phyloP scores from a whole-genome alignment of 768 basidiomycete species.

The Rhodotorula sphaerocarpa region DNA sequence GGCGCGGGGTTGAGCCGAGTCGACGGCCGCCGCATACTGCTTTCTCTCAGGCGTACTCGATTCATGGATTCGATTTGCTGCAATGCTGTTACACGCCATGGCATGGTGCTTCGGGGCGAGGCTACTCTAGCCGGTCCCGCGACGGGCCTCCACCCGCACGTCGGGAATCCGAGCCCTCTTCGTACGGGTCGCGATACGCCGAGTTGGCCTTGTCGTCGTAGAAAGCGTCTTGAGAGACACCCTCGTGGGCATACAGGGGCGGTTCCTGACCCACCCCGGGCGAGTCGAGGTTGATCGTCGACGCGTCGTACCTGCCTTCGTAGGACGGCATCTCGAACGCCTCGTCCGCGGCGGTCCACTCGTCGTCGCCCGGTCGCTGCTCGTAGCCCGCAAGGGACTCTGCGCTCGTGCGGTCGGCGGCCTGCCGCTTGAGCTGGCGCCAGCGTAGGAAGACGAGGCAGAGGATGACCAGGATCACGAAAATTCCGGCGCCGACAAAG shows the following conservation, averaged over 20 bases:
- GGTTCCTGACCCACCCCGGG: neutral
- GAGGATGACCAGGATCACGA: constrained; percentile 16
- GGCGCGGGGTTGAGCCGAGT: neutral
- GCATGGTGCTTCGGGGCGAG: neutral
- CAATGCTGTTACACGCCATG: no score
- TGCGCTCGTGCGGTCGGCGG: neutral
- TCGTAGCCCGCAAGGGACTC: neutral
- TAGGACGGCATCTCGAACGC: constrained; percentile 30
- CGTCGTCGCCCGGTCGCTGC: neutral
- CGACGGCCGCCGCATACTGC: neutral
- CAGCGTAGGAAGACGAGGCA: constrained; percentile 7
- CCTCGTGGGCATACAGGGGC: constrained; percentile 11
- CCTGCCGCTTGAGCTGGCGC: neutral
- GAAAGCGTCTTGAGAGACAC: constrained; percentile 11
- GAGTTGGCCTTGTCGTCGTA: neutral
- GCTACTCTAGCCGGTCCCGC: neutral
- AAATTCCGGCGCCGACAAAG: constrained; percentile 19
- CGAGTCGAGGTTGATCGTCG: neutral
- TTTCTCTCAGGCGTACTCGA: no score
- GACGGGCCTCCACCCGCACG: neutral
- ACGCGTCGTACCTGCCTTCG: neutral
- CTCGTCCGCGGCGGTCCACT: constrained; percentile 10
- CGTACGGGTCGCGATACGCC: constrained; percentile 13
- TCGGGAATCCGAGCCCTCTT: neutral
- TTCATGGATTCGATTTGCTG: no score